phyloP scores from a whole-genome alignment of 345 rosid species.

The Zanthoxylum bungeanum region DNA sequence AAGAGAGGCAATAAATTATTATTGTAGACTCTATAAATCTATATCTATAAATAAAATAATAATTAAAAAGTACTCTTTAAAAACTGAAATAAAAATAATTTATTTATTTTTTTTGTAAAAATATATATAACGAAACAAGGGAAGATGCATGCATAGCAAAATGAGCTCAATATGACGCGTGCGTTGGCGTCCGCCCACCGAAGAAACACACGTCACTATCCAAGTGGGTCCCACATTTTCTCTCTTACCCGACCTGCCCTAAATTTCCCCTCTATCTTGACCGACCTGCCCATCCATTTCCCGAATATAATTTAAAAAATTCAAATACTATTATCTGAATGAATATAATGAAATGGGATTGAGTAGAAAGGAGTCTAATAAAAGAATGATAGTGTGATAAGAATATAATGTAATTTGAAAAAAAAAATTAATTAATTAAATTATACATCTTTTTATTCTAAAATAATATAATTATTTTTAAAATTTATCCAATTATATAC shows the following conservation, averaged over 20 bases:
- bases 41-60: neutral
- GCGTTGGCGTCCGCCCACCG: conserved; percentile 18
- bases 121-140: neutral
- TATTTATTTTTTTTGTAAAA: neutral
- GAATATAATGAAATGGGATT: too few species aligned
- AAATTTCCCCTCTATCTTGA: conserved; percentile 7
- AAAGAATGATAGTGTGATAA: too few species aligned
- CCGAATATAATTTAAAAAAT: too few species aligned
- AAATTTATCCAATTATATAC: too few species aligned
- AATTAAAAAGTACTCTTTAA: neutral
- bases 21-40: neutral
- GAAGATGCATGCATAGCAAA: neutral
- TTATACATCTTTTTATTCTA: too few species aligned
- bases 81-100: neutral
- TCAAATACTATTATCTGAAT: too few species aligned
- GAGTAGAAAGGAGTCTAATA: too few species aligned
- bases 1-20: neutral
- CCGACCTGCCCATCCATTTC: conserved; percentile 17
- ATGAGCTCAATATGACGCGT: conserved; percentile 24
- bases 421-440: too few species aligned
- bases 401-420: too few species aligned
- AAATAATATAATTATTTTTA: too few species aligned
- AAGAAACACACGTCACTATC: conserved; percentile 34
- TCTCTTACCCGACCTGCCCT: conserved; percentile 22
- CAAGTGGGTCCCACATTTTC: conserved; percentile 20